Base-by-base conservation (phyloP, 2,329 filamentous ascomycete genomes). In the Pseudogymnoascus sp. region DNA sequence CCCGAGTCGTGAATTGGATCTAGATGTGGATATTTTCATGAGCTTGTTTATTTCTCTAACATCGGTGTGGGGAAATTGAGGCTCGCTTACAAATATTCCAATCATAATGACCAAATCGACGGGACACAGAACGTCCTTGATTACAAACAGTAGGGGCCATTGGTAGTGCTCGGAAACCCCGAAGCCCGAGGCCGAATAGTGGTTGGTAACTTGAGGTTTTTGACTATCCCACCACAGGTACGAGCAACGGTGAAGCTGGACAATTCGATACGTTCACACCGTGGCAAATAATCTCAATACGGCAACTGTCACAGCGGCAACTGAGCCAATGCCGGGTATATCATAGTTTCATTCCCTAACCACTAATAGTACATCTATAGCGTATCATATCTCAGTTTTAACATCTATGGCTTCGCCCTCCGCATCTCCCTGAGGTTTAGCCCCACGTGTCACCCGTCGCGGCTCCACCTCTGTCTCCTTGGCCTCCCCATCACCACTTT, bases 321-420 rank as follows among this genome's bases (percentile, higher is more conserved):
- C n/a, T 56, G 5, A 18, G 11, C 1, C 14, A 33, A 56, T 1
- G 50, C 25, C 16, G 28, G 28, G 50, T 56, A 56, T 56, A 56
- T 56, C 28, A 14, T 56, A 35, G 50, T 56, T 56, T 56, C 16
- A 56, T 56, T 56, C 16, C 16, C 28, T 31, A 56, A 56, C 18
- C 50, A 56, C 50, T 56, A 56, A 28, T 25, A 35, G 50, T 56
- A 56, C 50, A 56, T 56, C 28, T 56, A 56, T 56, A 33, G n/a
- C 28, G 50, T 56, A 56, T 56, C 50, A 56, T 56, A 56, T 35
- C 50, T 56, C 28, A 21, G 50, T 56, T 33, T 53, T 56, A 16
- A 56, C 50, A 33, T 56, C 28, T 21, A 56, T 8, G n/a, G 10
- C 50, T 8, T 56, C 50, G 10, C 28, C 50, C n/a, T 12, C 28